Evolutionary conservation across 352 stramenopile species (phyloP), one percentile per base, ranked within the genome.

Genomic region (Globisporangium rhizosaccharum): DNA sequence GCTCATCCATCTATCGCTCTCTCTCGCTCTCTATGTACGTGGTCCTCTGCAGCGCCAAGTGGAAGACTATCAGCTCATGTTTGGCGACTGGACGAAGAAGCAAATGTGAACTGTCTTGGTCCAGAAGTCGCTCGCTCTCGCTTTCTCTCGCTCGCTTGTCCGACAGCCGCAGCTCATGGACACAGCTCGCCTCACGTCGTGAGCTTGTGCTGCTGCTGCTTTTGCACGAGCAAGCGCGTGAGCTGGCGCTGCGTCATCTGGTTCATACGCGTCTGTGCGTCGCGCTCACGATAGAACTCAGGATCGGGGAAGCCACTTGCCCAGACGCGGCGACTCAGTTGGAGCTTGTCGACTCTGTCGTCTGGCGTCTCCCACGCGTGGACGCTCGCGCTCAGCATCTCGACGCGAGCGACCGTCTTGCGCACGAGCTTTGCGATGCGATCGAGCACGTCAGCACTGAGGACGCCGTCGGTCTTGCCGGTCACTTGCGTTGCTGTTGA

Each of bases 61-160:
- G 0, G 79, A 90, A 33, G 83, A 92, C 56, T 92, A 91, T 49
- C 73, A 89, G 63, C 70, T 83, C 59, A 75, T 92, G 72, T 91
- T 92, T 62, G 83, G 81, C 15, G 83, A 92, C 57, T 92, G 81
- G 79, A 82, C 73, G 4, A 92, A 92, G 70, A 92, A 92, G 65
- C 64, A 90, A 51, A 85, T 86, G 66, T 92, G 70, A 42, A 33
- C 28, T 33, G 28, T 6, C 28, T 23, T 23, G 23, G 23, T 23
- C 23, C 23, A 23, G 28, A 33, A 33, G 28, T 33, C 28, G 28
- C 28, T 33, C 28, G 28, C 28, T 33, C 28, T 33, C 17, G 26
- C 28, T 12, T 20, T n/a, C 41, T 46, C 15, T 46, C 41, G 14
- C 41, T 20, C 18, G 5, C 41, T 46, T 39, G 10, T 10, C 5